Percentiles rank a stretch among this genome's conserved stretches.
Conservation (phyloP, 495 filamentous ascomycete genomes). For the Articulospora tetracladia region DNA sequence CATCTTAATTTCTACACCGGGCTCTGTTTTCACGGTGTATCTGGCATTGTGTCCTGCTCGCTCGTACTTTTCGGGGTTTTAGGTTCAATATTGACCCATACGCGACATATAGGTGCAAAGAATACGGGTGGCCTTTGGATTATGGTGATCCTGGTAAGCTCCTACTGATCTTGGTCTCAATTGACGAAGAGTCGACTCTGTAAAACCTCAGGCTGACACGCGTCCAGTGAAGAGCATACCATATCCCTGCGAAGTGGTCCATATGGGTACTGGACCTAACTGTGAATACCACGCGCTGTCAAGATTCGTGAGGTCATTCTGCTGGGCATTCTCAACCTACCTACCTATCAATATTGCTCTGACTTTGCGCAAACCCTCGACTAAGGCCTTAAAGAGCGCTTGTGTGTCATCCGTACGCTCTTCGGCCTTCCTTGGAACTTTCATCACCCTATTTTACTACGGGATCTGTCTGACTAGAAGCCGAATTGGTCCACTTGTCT, state of each 20-base stretch:
- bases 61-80: too few species aligned
- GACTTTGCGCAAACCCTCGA: constrained; percentile 51
- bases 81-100: not conserved
- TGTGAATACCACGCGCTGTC: constrained; percentile 76
- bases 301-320: constrained; percentile 69
- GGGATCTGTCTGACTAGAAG: constrained; percentile 80
- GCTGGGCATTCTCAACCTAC: constrained; percentile 74
- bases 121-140: constrained; percentile 61
- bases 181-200: not conserved
- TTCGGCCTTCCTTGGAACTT: constrained; percentile 78
- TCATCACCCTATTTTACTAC: constrained; percentile 84
- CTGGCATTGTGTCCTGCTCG: too few species aligned
- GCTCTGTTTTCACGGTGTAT: too few species aligned
- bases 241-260: constrained; percentile 85
- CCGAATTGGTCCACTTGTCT: constrained; percentile 67
- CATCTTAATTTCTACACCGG: too few species aligned
- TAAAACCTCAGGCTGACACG: not conserved
- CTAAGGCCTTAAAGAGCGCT: constrained; percentile 39
- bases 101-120: constrained; percentile 42
- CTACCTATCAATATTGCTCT: constrained; percentile 71
- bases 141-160: constrained; percentile 68
- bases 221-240: constrained; percentile 55
- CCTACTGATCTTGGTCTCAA: not conserved
- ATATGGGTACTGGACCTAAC: constrained; percentile 71
- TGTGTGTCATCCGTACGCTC: constrained; percentile 62